A percentile compares a stretch with the other conserved stretches of the same genome.
phyloP scores from a whole-genome alignment of 1,284 basidiomycete species.

The Chalciporus sp. region DNA sequence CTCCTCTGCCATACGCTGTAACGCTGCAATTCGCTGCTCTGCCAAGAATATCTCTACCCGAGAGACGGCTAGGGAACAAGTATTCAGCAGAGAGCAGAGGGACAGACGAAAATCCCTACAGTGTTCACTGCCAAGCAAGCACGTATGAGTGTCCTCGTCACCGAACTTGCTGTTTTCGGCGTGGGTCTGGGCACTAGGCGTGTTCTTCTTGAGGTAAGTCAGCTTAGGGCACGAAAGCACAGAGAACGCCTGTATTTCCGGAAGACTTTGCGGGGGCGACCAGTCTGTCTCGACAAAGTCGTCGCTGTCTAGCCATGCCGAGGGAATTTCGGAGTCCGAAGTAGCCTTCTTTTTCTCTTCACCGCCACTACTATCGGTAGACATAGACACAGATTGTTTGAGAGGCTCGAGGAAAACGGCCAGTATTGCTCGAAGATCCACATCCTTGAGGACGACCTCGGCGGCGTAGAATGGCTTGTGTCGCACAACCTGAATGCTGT shows the following conservation, averaged over 20 bases:
- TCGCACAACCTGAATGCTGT: constrained; percentile 56
- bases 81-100: constrained; percentile 2
- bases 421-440: constrained; percentile 80
- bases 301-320: constrained; percentile 77
- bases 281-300: constrained; percentile 88
- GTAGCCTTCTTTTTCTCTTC: constrained; percentile 28
- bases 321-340: constrained; percentile 35
- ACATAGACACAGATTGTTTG: constrained; percentile 57
- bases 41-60: constrained; percentile 73
- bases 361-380: constrained; percentile 25
- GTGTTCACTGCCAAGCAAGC: constrained; percentile 75
- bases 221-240: constrained; percentile 82
- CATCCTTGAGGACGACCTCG: constrained; percentile 79
- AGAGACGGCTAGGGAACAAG: constrained; percentile 52
- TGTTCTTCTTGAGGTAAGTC: constrained; percentile 76
- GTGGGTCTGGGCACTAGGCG: constrained; percentile 42
- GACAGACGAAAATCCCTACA: constrained; percentile 47
- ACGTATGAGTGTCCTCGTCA: constrained; percentile 83
- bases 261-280: constrained; percentile 50
- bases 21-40: constrained; percentile 52
- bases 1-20: constrained; percentile 40
- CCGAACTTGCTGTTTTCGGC: constrained; percentile 81
- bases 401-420: constrained; percentile 78
- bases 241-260: constrained; percentile 72
- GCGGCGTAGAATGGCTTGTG: constrained; percentile 95